Base-by-base conservation (phyloP, 495 filamentous ascomycete genomes). In the Lepidopterella palustris region DNA sequence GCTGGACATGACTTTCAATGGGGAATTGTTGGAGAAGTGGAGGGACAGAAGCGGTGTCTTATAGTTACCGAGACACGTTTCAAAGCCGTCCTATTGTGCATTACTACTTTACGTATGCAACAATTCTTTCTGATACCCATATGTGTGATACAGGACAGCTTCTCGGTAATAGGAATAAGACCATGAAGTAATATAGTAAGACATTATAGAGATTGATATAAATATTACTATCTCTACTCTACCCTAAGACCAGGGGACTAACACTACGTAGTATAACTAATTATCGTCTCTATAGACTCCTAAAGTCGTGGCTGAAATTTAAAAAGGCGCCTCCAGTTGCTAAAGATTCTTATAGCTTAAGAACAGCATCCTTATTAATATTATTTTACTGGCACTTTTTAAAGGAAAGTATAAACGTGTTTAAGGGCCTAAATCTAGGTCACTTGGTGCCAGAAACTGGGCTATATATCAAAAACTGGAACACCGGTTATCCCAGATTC, bases 21-120 rank as follows among this genome's bases (percentile, higher is more conserved):
- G 20, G 35, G 59, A 61, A 31, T 56, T 57, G 59, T 45, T 61
- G 45, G 52, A 61, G 53, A 61, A 54, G 48, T 61, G 59, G 59
- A 52, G 54, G 54, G 54, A 57, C 54, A 57, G 54, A 57, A 57
- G 54, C 54, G 54, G 54, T 57, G 54, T 31, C 35, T 57, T 45
- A 53, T 57, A 48, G 54, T 57, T n/a, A 35, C 28, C 15, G 28
- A 54, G 52, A 54, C 21, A 54, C 24, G 21, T 54, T 54, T 54
- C 50, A 53, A 53, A 53, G 50, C 50, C 50, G 50, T 53, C 50
- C 50, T 53, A 53, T 53, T 29, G 26, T 53, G 26, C 26, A 53
- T 53, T 53, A 53, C 50, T 53, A 53, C 50, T 53, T 53, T 53
- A 53, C 32, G 15, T 39, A 15, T 39, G 32, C 32, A 39, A 39